phyloP scores from a whole-genome alignment of 208 protist genomes.

The Herpetomonas samuelpessoai region DNA sequence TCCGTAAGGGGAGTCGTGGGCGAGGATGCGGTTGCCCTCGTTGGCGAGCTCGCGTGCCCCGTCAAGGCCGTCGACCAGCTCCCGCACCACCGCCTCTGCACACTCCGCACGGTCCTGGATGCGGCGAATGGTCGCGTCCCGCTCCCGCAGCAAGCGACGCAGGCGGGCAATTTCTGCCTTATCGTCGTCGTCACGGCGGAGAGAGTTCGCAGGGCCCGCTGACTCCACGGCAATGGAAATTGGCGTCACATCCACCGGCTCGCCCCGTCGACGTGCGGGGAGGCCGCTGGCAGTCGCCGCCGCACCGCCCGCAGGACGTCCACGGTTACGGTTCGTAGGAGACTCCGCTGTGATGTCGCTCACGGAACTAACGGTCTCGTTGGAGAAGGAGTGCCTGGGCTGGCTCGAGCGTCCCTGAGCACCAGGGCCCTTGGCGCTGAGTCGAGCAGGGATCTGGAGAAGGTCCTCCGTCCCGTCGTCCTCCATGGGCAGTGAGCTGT shows the following conservation, averaged over 20 bases:
- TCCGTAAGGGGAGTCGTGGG: not conserved
- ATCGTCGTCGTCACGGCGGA: not conserved
- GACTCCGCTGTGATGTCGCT: not conserved
- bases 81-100: slow-evolving; percentile 14
- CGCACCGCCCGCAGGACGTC: not conserved
- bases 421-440: not conserved
- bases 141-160: not conserved
- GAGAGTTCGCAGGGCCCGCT: not conserved
- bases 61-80: slow-evolving; percentile 7
- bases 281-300: not conserved
- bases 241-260: not conserved
- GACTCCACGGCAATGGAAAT: not conserved
- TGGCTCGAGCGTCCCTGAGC: too few species aligned
- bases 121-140: slow-evolving; percentile 18
- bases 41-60: slow-evolving; percentile 9
- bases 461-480: not conserved
- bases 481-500: slow-evolving; percentile 16
- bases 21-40: not conserved
- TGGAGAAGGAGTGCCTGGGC: not conserved
- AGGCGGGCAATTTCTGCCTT: slow-evolving; percentile 11
- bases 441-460: not conserved
- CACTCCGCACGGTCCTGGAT: slow-evolving; percentile 17
- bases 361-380: not conserved
- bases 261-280: not conserved
- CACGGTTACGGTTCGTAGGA: not conserved